A percentile compares a stretch with the other conserved stretches of the same genome.
These are phyloP conservation scores for Eremothecium gossypii DNA, from an alignment of 1,139 yeast species.

Conservation along the genomic window DNA sequence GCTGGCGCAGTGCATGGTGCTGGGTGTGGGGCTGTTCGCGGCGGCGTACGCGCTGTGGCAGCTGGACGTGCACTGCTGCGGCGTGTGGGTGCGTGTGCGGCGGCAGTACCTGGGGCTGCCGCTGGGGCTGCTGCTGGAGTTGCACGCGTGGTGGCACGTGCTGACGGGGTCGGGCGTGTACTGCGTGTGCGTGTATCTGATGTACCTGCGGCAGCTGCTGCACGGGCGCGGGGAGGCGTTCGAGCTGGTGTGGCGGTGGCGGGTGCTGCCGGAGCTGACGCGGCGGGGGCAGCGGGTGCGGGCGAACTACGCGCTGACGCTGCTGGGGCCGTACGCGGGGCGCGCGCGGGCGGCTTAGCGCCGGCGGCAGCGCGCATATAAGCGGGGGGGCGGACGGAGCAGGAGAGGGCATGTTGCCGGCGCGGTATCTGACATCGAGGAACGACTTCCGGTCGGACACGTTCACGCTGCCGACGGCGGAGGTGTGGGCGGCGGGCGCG, in stretches of 20 bases:
- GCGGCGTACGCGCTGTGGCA: slow-evolving; percentile 71
- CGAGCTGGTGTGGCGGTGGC: slow-evolving; percentile 43
- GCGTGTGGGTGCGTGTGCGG: slow-evolving; percentile 51
- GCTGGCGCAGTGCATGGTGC: slow-evolving; percentile 44
- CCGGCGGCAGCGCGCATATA: neutral
- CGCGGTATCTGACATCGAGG: slow-evolving; percentile 5
- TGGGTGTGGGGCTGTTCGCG: slow-evolving; percentile 58
- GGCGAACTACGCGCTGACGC: slow-evolving; percentile 22
- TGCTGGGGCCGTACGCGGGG: slow-evolving; percentile 16
- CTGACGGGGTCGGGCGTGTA: slow-evolving; percentile 80
- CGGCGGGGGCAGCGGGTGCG: slow-evolving; percentile 16
- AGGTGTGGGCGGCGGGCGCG: slow-evolving; percentile 7
- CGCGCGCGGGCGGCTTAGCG: slow-evolving; percentile 3
- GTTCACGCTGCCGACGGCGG: slow-evolving; percentile 9
- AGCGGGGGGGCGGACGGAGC: too few species aligned
- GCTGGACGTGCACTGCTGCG: slow-evolving; percentile 73
- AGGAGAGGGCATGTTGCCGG: too few species aligned
- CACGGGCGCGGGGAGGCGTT: slow-evolving; percentile 45
- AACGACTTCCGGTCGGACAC: slow-evolving; percentile 10
- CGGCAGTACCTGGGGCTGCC: slow-evolving; percentile 72
- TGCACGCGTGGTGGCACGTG: slow-evolving; percentile 98
- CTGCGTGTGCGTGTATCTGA: slow-evolving; percentile 49
- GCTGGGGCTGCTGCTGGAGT: slow-evolving; percentile 76
- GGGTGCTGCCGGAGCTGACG: slow-evolving; percentile 39
- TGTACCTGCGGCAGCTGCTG: slow-evolving; percentile 57